These are phyloP conservation scores for Saksenaea vasiformis DNA, from an alignment of 371 early-diverging fungal species.

Conservation along the genomic window DNA sequence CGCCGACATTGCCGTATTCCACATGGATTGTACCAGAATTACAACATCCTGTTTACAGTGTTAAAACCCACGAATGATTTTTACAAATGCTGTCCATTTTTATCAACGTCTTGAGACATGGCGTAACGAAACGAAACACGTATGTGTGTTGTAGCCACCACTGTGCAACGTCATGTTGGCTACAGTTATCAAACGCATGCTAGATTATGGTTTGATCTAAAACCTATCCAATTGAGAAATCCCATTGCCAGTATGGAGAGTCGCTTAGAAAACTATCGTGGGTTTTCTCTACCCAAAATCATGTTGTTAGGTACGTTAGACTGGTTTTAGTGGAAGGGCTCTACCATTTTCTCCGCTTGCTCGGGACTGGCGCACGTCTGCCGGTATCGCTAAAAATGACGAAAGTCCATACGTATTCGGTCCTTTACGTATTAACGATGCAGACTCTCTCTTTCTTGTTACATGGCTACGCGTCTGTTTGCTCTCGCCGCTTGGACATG, in stretches of 20 bases:
- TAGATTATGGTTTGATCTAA: constrained; percentile 95
- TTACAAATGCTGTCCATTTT: constrained; percentile 69
- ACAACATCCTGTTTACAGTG: constrained; percentile 97
- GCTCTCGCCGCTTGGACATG: too few species aligned
- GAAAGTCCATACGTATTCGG: constrained; percentile 65
- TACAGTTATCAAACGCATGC: constrained; percentile 83
- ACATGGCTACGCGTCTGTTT: constrained; percentile 69
- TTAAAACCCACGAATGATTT: constrained; percentile 95
- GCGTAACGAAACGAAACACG: constrained; percentile 11
- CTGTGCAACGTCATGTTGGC: constrained; percentile 66
- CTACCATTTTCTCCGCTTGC: constrained; percentile 58
- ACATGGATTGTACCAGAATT: constrained; percentile 91
- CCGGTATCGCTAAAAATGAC: constrained; percentile 71
- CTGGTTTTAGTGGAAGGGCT: constrained; percentile 38
- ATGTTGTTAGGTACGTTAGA: constrained; percentile 86
- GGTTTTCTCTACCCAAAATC: constrained; percentile 81
- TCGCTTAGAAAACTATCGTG: constrained; percentile 72
- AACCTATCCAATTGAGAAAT: constrained; percentile 92
- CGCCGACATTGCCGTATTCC: constrained; percentile 95
- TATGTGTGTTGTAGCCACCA: constrained; percentile 90
- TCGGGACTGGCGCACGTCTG: constrained; percentile 58
- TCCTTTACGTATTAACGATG: constrained; percentile 58
- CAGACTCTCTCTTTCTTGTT: constrained; percentile 40
- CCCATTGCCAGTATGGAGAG: constrained; percentile 94
- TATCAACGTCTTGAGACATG: neutral